Evolutionary conservation across 2,329 filamentous ascomycete genomes (phyloP).

Genomic region (Aspergillus brasiliensis): DNA sequence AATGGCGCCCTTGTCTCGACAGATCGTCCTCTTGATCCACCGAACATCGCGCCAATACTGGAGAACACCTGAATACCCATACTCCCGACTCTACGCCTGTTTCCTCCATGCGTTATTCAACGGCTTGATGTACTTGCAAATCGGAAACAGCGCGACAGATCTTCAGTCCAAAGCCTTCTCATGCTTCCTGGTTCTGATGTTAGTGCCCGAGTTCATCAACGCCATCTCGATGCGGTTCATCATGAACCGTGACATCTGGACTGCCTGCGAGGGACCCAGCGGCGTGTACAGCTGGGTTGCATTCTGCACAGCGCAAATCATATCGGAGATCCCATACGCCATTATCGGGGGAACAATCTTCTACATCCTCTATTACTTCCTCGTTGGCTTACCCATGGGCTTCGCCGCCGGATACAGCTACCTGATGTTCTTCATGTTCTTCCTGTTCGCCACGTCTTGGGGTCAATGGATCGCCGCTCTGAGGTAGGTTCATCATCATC

Average conservation of each 20-base stretch:
- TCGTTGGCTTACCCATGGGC: constrained; percentile 66
- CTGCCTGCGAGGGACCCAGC: constrained; percentile 67
- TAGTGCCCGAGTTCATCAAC: constrained; percentile 70
- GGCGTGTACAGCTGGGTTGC: constrained; percentile 72
- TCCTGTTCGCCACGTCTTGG: constrained; percentile 70
- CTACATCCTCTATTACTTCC: constrained; percentile 71
- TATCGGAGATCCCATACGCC: constrained; percentile 68
- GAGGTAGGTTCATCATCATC: constrained; percentile 50
- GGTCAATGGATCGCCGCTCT: constrained; percentile 80
- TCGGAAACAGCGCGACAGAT: constrained; percentile 64
- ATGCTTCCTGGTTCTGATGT: constrained; percentile 60
- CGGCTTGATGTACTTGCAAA: constrained; percentile 70
- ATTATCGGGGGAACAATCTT: constrained; percentile 65
- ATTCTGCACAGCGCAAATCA: constrained; percentile 68
- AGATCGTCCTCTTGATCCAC: constrained; percentile 66
- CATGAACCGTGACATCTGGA: constrained; percentile 67
- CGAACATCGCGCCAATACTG: constrained; percentile 70
- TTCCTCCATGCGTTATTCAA: constrained; percentile 71
- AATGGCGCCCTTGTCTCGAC: constrained; percentile 55
- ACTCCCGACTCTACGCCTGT: constrained; percentile 70
- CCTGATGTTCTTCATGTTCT: constrained; percentile 73
- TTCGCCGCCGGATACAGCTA: constrained; percentile 69
- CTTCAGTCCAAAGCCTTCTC: constrained; percentile 73
- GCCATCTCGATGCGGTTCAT: constrained; percentile 71
- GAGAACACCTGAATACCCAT: constrained; percentile 72